Evolutionary conservation across 345 rosid species (phyloP), one percentile per base, ranked within the genome.

Genomic region (Heritiera fomes): DNA sequence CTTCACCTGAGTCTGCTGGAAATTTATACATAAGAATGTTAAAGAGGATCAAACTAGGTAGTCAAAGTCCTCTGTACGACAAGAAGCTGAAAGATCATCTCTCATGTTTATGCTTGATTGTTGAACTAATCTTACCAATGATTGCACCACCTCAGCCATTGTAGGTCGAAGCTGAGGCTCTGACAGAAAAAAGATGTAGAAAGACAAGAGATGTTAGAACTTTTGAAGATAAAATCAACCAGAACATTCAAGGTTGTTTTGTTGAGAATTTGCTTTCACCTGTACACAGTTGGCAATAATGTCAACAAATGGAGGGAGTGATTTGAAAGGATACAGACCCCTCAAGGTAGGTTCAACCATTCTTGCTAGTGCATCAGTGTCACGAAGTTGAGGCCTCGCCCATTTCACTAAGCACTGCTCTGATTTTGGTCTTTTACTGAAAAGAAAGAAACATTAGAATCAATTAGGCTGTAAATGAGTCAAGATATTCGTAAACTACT

Each of bases 341-440:
- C 97, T 90, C 79, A 95, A 82, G 5, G 98, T 93, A 20, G 98
- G 98, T 75, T 95, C 98, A 15, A 85, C 98, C 95, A 95, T 91
- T 53, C 77, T 87, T 64, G 32, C 80, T 80, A 95, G 79, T 73
- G 95, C 93, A 8, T 89, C 89, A 47, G 83, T 83, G 84, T 91
- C 94, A 71, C 88, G 93, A 23, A 95, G 89, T 75, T 88, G 89
- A 10, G 97, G 95, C 61, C 84, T 86, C 7, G 95, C 98, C 98
- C 98, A 95, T 6, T 87, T 85, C 32, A 88, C 98, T 17, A 95
- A 84, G 75, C 88, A 88, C 82, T 91, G 92, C 82, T 95, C 98
- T 10, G 90, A 5, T 84, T 80, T 90, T 20, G 94, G 90, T 64
- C 81, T 93, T 61, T 85, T 84, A 81, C 97, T 91, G 80, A 32